Evolutionary conservation across 768 basidiomycete species (phyloP).

Genomic region (Gelatoporia subvermispora): DNA sequence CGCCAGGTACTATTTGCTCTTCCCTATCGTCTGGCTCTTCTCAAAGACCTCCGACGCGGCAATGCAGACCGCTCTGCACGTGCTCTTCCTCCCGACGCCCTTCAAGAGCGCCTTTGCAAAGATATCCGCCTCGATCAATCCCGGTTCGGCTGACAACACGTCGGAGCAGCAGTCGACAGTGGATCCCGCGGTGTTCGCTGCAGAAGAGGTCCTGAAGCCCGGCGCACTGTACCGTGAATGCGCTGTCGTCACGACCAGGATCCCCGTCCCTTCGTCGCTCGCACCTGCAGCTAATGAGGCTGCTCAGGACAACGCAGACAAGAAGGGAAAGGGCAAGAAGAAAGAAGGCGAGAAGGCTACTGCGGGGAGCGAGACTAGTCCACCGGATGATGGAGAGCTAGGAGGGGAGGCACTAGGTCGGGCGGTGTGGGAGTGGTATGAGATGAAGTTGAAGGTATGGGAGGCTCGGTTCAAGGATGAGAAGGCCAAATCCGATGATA

Average conservation of each 20-base stretch:
- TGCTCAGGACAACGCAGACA: conserved; percentile 7
- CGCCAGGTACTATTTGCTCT: conserved; percentile 58
- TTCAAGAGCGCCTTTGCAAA: conserved; percentile 44
- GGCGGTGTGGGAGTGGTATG: conserved; percentile 74
- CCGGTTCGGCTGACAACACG: conserved; percentile 16
- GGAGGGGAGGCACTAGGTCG: conserved; percentile 67
- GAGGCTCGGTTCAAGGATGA: conserved; percentile 28
- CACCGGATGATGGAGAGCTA: conserved; percentile 62
- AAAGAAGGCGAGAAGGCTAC: conserved; percentile 19
- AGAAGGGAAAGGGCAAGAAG: conserved; percentile 17
- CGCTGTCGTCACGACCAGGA: conserved; percentile 42
- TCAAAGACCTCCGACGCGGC: conserved; percentile 62
- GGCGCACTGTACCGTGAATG: conserved; percentile 78
- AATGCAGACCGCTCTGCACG: conserved; percentile 77
- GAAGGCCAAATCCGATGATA: conserved; percentile 7
- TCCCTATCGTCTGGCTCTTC: conserved; percentile 63
- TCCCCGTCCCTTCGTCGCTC: conserved; percentile 15
- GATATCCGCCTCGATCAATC: conserved; percentile 26
- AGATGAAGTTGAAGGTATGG: conserved; percentile 63
- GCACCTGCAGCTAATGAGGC: no score
- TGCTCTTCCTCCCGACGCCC: conserved; percentile 76
- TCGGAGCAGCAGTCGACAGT: background rate
- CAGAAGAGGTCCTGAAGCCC: conserved; percentile 57
- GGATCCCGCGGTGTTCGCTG: background rate
- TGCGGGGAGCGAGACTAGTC: conserved; percentile 16